phyloP scores from a whole-genome alignment of 2,329 filamentous ascomycete genomes.

The Rhynchosporium agropyri region DNA sequence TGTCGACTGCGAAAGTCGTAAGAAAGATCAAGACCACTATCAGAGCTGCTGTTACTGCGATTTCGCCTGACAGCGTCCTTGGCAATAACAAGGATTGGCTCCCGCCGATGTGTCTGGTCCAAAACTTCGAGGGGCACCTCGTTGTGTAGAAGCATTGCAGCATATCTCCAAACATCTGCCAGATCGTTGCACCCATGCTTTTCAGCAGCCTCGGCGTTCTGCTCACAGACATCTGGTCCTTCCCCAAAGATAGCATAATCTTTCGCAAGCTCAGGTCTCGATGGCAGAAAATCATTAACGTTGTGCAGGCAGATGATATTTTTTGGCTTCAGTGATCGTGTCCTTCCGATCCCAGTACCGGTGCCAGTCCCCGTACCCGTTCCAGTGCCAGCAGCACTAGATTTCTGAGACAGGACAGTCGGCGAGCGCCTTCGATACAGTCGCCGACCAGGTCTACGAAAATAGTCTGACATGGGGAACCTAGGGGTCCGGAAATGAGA shows the following conservation, averaged over 20 bases:
- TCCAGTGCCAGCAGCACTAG: constrained; percentile 46
- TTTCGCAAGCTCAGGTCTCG: constrained; percentile 74
- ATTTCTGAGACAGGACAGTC: constrained; percentile 41
- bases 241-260: constrained; percentile 85
- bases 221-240: constrained; percentile 76
- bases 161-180: constrained; percentile 81
- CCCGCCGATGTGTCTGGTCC: constrained; percentile 54
- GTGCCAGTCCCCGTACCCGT: constrained; percentile 60
- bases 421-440: constrained; percentile 38
- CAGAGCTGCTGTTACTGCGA: constrained; percentile 47
- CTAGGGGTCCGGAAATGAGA: constrained; percentile 39
- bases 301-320: constrained; percentile 77
- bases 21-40: constrained; percentile 52
- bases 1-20: constrained; percentile 42
- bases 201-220: constrained; percentile 79
- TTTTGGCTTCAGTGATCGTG: constrained; percentile 49
- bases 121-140: constrained; percentile 72
- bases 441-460: constrained; percentile 35
- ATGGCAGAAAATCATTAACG: constrained; percentile 71
- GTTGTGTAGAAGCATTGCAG: constrained; percentile 75
- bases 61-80: constrained; percentile 55
- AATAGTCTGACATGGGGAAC: constrained; percentile 39
- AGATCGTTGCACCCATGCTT: constrained; percentile 71
- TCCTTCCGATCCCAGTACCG: constrained; percentile 43
- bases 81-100: constrained; percentile 66